Percentiles rank a stretch among this genome's conserved stretches.
phyloP scores from a whole-genome alignment of 306 rosid species.

The Glycyrrhiza uralensis region DNA sequence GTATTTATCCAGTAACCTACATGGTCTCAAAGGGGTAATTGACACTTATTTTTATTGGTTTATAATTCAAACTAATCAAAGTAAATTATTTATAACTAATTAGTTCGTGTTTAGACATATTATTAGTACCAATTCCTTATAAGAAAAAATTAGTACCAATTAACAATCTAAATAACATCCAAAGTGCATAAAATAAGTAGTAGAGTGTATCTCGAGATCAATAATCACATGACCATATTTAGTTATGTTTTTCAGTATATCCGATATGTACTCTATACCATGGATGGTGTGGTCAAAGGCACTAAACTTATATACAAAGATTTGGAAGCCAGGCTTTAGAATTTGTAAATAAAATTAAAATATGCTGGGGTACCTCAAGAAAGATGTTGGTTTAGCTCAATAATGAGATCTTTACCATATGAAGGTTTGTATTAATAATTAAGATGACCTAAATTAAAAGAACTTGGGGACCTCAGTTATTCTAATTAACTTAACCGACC shows the following conservation, averaged over 20 bases:
- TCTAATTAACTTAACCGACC: constrained; percentile 40
- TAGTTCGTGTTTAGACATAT: too few species aligned
- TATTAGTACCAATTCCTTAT: too few species aligned
- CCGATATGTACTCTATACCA: constrained; percentile 2
- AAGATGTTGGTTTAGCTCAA: constrained; percentile 36
- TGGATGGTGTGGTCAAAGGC: constrained; percentile 19
- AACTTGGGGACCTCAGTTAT: constrained; percentile 19
- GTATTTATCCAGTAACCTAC: too few species aligned
- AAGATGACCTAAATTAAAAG: constrained; percentile 18
- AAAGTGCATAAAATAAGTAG: not conserved
- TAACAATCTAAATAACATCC: not conserved
- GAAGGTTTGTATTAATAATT: not conserved
- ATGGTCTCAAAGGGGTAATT: too few species aligned
- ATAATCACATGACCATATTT: constrained; percentile 40
- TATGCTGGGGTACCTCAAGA: not conserved
- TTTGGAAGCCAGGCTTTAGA: not conserved
- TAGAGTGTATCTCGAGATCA: constrained; percentile 6
- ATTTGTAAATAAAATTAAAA: not conserved
- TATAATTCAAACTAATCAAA: too few species aligned
- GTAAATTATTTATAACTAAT: too few species aligned
- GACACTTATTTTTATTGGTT: too few species aligned
- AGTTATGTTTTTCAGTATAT: constrained; percentile 11
- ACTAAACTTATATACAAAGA: constrained; percentile 15
- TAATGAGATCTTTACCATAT: constrained; percentile 17
- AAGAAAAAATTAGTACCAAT: too few species aligned